phyloP scores from a whole-genome alignment of 805 yeast genomes.

The Candida boleticola region DNA sequence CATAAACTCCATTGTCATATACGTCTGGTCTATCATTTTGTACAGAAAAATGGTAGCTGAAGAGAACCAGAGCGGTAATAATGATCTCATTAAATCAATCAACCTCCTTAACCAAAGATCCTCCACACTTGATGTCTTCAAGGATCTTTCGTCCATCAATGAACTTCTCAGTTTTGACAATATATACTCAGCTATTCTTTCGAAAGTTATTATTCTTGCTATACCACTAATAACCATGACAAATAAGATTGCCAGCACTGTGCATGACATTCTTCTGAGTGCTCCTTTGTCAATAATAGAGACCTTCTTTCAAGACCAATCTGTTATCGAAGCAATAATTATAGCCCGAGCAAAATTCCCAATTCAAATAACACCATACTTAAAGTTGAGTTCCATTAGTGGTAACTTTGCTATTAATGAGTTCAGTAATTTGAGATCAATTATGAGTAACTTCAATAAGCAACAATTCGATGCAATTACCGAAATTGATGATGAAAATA shows the following conservation, averaged over 20 bases:
- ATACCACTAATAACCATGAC: conserved; percentile 50
- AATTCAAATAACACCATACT: conserved; percentile 53
- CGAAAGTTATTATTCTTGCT: conserved; percentile 42
- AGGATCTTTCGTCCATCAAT: conserved; percentile 40
- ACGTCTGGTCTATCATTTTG: conserved; percentile 65
- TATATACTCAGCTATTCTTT: conserved; percentile 49
- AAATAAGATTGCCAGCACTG: conserved; percentile 42
- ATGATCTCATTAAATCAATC: neutral
- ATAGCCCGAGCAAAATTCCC: conserved; percentile 78
- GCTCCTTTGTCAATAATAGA: conserved; percentile 46
- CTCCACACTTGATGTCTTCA: conserved; percentile 43
- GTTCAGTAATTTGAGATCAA: conserved; percentile 57
- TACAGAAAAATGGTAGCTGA: conserved; percentile 47
- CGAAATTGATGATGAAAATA: conserved; percentile 49
- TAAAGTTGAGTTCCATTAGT: conserved; percentile 60
- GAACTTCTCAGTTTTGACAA: conserved; percentile 47
- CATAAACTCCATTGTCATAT: conserved; percentile 50
- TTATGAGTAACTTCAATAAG: conserved; percentile 48
- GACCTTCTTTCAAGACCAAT: conserved; percentile 45
- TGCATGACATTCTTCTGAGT: conserved; percentile 39
- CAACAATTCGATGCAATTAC: conserved; percentile 39
- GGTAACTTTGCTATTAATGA: conserved; percentile 67
- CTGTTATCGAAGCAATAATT: conserved; percentile 43
- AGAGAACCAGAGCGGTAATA: neutral
- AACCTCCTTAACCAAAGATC: conserved; percentile 38